A percentile compares a stretch with the other conserved stretches of the same genome.
Conservation (phyloP, 2,329 filamentous ascomycete species). For the Blastomyces percursus region DNA sequence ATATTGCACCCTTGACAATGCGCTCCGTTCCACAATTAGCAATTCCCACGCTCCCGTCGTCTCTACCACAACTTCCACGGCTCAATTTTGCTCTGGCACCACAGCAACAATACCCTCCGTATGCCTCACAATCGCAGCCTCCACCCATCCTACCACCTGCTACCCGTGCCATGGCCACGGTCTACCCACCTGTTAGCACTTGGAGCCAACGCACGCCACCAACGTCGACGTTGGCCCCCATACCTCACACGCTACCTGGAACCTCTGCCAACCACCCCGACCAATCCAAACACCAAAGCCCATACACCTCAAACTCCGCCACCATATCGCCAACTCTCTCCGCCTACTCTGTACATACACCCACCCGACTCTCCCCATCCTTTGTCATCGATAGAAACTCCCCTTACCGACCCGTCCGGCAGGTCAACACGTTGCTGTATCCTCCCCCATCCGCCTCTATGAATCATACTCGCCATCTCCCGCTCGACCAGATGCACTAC, state of each 20-base stretch:
- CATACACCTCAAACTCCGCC: slow-evolving; percentile 38
- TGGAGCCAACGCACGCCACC: slow-evolving; percentile 39
- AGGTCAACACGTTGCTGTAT: slow-evolving; percentile 82
- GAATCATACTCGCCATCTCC: slow-evolving; percentile 56
- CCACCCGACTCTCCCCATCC: slow-evolving; percentile 70
- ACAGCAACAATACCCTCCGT: slow-evolving; percentile 30
- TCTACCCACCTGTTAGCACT: slow-evolving; percentile 50
- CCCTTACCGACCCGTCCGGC: slow-evolving; percentile 81
- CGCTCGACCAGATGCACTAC: slow-evolving; percentile 69
- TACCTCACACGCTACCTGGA: slow-evolving; percentile 22
- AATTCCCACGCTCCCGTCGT: slow-evolving; percentile 23
- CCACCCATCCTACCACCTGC: slow-evolving; percentile 7
- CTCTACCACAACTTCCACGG: slow-evolving; percentile 51
- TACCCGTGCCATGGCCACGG: slow-evolving; percentile 61
- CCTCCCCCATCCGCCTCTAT: slow-evolving; percentile 72
- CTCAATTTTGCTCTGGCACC: slow-evolving; percentile 61
- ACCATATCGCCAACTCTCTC: slow-evolving; percentile 57
- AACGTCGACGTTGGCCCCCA: slow-evolving; percentile 23
- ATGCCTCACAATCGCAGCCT: not conserved
- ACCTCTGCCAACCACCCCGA: slow-evolving; percentile 25
- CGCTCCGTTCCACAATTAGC: slow-evolving; percentile 25
- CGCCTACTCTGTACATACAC: slow-evolving; percentile 49
- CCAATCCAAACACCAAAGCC: slow-evolving; percentile 39
- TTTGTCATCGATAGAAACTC: slow-evolving; percentile 81
- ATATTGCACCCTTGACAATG: slow-evolving; percentile 26